Base-by-base conservation (phyloP, 768 basidiomycete genomes). In the Lepiota brunneoincarnata region DNA sequence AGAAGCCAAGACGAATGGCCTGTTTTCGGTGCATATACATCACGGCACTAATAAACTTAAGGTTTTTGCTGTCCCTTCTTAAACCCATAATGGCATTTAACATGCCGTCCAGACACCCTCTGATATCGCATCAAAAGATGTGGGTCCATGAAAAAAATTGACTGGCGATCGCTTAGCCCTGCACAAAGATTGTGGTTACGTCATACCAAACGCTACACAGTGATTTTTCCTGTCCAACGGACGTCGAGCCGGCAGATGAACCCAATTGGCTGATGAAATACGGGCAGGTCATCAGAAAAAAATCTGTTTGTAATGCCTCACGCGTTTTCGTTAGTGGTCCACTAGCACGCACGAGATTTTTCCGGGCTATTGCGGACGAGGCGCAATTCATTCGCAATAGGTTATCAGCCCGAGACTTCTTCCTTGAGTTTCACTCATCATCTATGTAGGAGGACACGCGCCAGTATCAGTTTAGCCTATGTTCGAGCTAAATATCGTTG, bases 381-480 rank as follows among this genome's bases (percentile, higher is more conserved):
- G 87, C 88, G 0, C 89, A 89, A 61, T 86, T 83, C 61, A 85
- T 88, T 58, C 78, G 87, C 21, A 89, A 88, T 60, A 75, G 85
- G 78, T 79, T 31, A 26, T 49, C 45, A 31, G 21, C 12, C 38
- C 4, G 55, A 44, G 26, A n/a, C 50, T 35, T 48, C 21, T 42
- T 48, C 44, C 24, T 14, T 31, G 31, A 31, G 34, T 9, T 2
- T 40, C 24, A 15, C 36, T 43, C 15, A 45, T 9, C 2, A 12
- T 6, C 37, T 48, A 3, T 31, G 6, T 57, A 84, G 82, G 34
- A 67, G 69, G 10, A 87, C 86, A 2, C 78, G 79, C 4, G 73
- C 80, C 9, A 87, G 84, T 59, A 70, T 79, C 24, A 79, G 77
- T 35, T 72, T 86, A 17, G 82, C 84, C 1, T 76, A 79, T 60